Conservation (phyloP, 2,329 filamentous ascomycete genomes). For the Sporothrix brunneoviolacea region DNA sequence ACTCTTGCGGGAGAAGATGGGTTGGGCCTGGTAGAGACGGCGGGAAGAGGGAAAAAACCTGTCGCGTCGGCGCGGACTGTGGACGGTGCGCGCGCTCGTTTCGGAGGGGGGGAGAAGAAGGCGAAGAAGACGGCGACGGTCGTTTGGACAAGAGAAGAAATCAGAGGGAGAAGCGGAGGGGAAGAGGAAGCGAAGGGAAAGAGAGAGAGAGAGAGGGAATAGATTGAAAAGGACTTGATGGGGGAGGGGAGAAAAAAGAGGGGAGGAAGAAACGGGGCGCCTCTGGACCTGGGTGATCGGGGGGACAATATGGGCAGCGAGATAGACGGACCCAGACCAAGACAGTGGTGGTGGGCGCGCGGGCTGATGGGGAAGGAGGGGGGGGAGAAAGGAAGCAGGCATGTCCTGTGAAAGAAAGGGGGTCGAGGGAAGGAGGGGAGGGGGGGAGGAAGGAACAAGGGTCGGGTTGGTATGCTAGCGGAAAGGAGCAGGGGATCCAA, state of each 20-base stretch:
- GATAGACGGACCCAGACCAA: too few relatives aligned
- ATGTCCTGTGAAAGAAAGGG: not conserved
- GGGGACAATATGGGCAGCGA: too few relatives aligned
- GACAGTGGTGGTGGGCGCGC: not conserved
- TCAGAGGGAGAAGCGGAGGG: not conserved
- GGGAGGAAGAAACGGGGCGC: not conserved
- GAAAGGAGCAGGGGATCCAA: not conserved
- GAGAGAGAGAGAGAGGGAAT: not conserved
- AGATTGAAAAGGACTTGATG: conserved; percentile 1
- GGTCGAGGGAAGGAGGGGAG: conserved; percentile 1
- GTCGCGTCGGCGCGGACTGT: not conserved
- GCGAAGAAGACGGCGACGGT: not conserved
- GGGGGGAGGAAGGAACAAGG: not conserved
- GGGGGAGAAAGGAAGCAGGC: not conserved
- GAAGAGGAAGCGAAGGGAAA: not conserved
- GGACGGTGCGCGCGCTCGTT: not conserved
- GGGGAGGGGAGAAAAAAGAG: conserved; percentile 3
- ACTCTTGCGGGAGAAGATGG: too few relatives aligned
- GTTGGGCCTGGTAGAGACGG: too few relatives aligned
- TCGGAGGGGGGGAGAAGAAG: not conserved
- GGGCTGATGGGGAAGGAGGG: conserved; percentile 7
- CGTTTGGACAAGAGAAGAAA: conserved; percentile 2
- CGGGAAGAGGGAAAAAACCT: not conserved
- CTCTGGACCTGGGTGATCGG: not conserved
- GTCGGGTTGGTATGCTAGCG: not conserved